phyloP scores from a whole-genome alignment of 306 rosid species.

The Malus fusca region DNA sequence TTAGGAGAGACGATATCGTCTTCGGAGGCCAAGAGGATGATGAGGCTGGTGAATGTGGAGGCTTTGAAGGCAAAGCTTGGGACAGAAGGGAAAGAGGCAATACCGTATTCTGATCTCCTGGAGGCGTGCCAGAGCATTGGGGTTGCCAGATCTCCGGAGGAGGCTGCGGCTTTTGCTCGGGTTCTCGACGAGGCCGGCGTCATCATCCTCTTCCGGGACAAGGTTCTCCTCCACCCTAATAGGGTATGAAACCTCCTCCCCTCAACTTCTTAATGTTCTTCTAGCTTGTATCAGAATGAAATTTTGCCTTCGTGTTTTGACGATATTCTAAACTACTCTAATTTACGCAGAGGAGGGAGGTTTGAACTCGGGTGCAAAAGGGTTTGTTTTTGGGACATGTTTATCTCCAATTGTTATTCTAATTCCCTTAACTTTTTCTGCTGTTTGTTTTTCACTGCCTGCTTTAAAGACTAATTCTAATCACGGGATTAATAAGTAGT shows the following conservation, averaged over 20 bases:
- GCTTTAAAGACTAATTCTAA: neutral
- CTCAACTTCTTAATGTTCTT: neutral
- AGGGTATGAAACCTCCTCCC: constrained; percentile 33
- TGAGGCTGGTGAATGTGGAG: constrained; percentile 91
- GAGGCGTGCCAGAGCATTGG: constrained; percentile 70
- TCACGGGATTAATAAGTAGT: neutral
- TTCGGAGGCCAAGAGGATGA: constrained; percentile 72
- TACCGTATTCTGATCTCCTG: constrained; percentile 60
- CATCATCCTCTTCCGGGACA: constrained; percentile 71
- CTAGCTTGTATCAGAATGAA: neutral
- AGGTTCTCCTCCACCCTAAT: constrained; percentile 90
- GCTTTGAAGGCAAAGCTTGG: constrained; percentile 63
- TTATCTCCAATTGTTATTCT: neutral
- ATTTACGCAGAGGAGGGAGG: no score
- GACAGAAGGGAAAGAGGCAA: constrained; percentile 62
- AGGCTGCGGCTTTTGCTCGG: constrained; percentile 65
- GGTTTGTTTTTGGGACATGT: neutral
- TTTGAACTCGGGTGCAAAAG: neutral
- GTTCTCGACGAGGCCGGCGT: constrained; percentile 96
- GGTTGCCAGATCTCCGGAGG: constrained; percentile 57
- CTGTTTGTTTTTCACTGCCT: neutral
- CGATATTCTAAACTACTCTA: no score
- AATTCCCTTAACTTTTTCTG: neutral
- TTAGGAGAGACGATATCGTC: constrained; percentile 35
- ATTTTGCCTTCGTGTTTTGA: neutral